Evolutionary conservation across 768 basidiomycete species (phyloP), one percentile per base, ranked within the genome.

Genomic region (Suillus paluster): DNA sequence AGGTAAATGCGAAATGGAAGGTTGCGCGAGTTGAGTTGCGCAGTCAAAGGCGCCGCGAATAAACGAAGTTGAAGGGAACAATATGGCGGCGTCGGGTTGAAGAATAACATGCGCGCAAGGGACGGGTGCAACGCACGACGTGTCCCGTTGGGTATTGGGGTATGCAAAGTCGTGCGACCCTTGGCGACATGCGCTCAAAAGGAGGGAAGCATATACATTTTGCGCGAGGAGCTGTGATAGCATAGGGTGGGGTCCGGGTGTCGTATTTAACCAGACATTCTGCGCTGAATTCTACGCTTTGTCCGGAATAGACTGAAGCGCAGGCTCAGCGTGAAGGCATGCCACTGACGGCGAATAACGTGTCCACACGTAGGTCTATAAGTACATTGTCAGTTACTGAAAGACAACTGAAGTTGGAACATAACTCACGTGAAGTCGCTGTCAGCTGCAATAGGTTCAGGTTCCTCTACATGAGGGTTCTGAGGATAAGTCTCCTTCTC

Each of bases 251-350:
- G n/a, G n/a, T n/a, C n/a, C n/a, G 25, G 17, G 15, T 23, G 57
- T 27, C 0, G 23, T 27, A 58, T 54, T 75, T 63, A 73, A 38
- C 72, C 66, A 7, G 72, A 70, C 66, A 74, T 39, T 36, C 68
- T 65, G 48, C 75, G 73, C 55, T 64, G 64, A 23, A 78, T 67
- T 62, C 74, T 64, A 49, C 80, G 79, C 63, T 81, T 80, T 21
- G 79, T 81, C 57, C 86, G 76, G 71, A 88, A 89, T 46, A 89
- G 73, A 60, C 79, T 75, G 67, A 89, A 88, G 46, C 85, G 79
- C 34, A 88, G 65, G 61, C 85, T 74, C 23, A 89, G 80, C 0
- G 79, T 71, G 33, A 88, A 63, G 10, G 86, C 85, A 66, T 87
- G 85, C 87, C 88, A 89, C 61, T 87, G 84, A 10, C 84, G 77